Evolutionary conservation across 306 rosid species (phyloP), one percentile per base, ranked within the genome.

Genomic region (Sphenostylis stenocarpa): DNA sequence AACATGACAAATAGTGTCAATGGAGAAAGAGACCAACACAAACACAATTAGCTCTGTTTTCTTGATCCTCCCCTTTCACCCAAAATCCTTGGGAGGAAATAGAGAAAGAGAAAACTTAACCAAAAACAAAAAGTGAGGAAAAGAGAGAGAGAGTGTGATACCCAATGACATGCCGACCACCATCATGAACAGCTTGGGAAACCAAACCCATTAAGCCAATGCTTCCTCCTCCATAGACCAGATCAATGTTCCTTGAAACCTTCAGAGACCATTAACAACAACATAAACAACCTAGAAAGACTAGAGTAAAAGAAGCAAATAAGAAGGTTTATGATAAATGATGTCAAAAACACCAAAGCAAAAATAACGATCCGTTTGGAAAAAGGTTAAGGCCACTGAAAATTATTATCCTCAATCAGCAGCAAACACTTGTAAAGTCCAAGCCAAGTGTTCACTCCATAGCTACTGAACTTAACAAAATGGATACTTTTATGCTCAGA

Each of bases 101-200:
- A 48, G 55, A 41, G 73, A 55, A 17, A 67, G 58, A 77, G 56
- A 77, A 65, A 64, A 34, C 29, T 20, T 48, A 23, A 36, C 44
- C 57, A 36, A 76, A 28, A 43, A 24, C 20, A 26, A 36, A 53
- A 53, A 0, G 38, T 6, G 5, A 19, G 34, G 17, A 51, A 19
- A 47, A 58, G 16, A 43, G 12, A 16, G 23, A 58, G 12, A 34
- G 28, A 39, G 5, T 7, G 34, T 7, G 34, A 72, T 86, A 92
- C 98, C 98, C 98, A 78, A 94, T 89, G 70, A 94, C 97, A 89
- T 94, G 98, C 45, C 97, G 87, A 78, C 97, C 98, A 45, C 98
- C 98, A 86, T 94, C 90, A 91, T 92, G 97, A 87, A 94, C 98
- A 58, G 98, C 98, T 90, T 94, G 98, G 48, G 98, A 94, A 70